Base-by-base conservation (phyloP, 1,139 yeast genomes). In the Candida mesenterica region DNA sequence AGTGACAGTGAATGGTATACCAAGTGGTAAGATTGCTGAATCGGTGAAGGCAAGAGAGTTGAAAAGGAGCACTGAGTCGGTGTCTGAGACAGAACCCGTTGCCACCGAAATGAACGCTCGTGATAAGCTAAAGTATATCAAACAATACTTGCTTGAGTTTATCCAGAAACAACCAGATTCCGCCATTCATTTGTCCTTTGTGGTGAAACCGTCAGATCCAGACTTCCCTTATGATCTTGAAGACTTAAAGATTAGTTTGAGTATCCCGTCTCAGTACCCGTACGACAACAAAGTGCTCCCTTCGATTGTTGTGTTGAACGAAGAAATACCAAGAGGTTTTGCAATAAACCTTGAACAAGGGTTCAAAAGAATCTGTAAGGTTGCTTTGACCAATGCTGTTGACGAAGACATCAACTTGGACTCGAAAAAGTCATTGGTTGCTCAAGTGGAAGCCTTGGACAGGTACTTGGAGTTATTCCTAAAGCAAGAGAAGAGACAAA, bases 321-420 rank as follows among this genome's bases (percentile, higher is more conserved):
- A 72, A 17, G 87, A 82, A 29, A 80, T 84, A n/a, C 89, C 92
- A 1, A 62, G 79, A 40, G 92, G 92, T 0, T 79, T 62, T 53
- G 76, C 87, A 10, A 66, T 75, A 12, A 83, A 83, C 47, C 65
- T 84, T 10, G 92, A 84, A 49, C 48, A 61, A 8, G 92, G 89
- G 5, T 85, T 79, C 55, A 66, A 63, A 33, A 57, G 62, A 34
- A 78, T 82, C 19, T 77, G 70, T 7, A 56, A 52, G 10, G 52
- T 66, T 5, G 66, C 76, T 3, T 50, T 64, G 30, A 38, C 41
- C 26, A 36, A 37, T 20, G 44, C 38, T 4, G 51, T 45, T n/a
- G 54, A 54, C 25, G 58, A 52, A 15, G 49, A 47, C 6, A 57
- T 75, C 20, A 53, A 55, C 23, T 47, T 76, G 36, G 72, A 64